Evolutionary conservation across 352 stramenopile species (phyloP).

Genomic region (Globisporangium sylvaticum): DNA sequence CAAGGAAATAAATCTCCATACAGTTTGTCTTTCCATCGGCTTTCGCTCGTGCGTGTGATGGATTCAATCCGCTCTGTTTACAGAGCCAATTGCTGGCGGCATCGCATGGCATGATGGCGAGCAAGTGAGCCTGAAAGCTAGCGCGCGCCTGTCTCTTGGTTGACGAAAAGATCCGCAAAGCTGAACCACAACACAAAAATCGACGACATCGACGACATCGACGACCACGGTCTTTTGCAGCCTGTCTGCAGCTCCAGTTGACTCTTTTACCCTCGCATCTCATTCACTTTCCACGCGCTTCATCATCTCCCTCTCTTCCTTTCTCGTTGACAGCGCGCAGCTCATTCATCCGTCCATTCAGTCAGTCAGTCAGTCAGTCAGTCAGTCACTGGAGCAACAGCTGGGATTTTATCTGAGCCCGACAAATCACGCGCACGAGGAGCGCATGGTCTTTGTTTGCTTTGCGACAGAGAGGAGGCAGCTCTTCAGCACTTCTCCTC

Average conservation of each 20-base stretch:
- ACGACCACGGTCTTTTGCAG: neutral
- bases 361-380: too few species aligned
- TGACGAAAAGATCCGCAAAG: neutral
- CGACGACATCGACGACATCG: neutral
- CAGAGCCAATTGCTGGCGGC: too few species aligned
- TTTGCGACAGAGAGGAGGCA: neutral
- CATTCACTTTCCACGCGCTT: neutral
- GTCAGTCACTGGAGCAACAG: neutral
- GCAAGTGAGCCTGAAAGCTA: neutral
- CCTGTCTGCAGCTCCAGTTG: neutral
- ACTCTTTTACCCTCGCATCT: neutral
- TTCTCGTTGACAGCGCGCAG: neutral
- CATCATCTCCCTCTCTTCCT: neutral
- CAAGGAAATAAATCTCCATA: too few species aligned
- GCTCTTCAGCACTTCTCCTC: neutral
- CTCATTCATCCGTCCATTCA: neutral
- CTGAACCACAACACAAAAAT: slow-evolving; percentile 4
- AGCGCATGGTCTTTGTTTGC: neutral
- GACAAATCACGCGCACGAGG: neutral
- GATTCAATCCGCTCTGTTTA: too few species aligned
- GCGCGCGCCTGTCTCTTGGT: slow-evolving; percentile 3
- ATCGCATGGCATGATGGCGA: neutral
- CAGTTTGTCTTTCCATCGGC: too few species aligned
- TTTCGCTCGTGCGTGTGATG: too few species aligned
- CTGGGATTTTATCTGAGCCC: slow-evolving; percentile 1